These are phyloP conservation scores for Neurospora sp. DNA, from an alignment of 495 filamentous ascomycete genomes.

Conservation along the genomic window DNA sequence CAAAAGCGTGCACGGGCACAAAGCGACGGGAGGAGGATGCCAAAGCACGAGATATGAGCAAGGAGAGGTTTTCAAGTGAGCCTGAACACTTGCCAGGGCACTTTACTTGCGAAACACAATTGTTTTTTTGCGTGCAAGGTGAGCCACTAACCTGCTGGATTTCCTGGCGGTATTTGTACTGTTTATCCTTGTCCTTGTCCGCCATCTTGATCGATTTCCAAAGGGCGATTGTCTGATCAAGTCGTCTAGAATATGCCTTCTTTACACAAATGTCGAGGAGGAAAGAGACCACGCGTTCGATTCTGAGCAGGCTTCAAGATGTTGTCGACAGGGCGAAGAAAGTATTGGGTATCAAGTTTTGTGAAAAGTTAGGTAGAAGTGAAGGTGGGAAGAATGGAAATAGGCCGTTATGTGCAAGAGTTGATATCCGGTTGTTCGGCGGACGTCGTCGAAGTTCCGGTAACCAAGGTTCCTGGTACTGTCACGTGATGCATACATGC, in stretches of 20 bases:
- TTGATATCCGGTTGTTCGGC: background rate
- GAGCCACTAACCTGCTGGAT: constrained; percentile 70
- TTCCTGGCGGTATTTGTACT: constrained; percentile 86
- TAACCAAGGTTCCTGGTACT: background rate
- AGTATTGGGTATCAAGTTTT: background rate
- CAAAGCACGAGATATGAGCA: background rate
- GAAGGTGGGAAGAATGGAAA: background rate
- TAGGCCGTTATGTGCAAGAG: background rate
- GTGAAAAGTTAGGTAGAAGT: background rate
- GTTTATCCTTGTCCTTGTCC: constrained; percentile 42
- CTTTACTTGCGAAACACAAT: background rate
- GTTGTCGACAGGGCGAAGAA: background rate
- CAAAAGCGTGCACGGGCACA: background rate
- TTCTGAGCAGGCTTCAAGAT: background rate
- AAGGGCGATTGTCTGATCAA: background rate
- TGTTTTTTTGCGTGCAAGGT: background rate
- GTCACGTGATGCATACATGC: background rate
- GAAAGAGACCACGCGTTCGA: background rate
- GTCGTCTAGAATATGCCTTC: background rate
- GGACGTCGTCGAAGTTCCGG: background rate
- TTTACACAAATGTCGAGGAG: background rate
- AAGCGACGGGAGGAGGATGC: background rate
- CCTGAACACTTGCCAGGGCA: background rate
- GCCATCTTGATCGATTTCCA: constrained; percentile 39
- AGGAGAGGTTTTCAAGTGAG: background rate